Evolutionary conservation across 495 filamentous ascomycete genomes (phyloP), one percentile per base, ranked within the genome.

Genomic region (Emericellopsis terricola): DNA sequence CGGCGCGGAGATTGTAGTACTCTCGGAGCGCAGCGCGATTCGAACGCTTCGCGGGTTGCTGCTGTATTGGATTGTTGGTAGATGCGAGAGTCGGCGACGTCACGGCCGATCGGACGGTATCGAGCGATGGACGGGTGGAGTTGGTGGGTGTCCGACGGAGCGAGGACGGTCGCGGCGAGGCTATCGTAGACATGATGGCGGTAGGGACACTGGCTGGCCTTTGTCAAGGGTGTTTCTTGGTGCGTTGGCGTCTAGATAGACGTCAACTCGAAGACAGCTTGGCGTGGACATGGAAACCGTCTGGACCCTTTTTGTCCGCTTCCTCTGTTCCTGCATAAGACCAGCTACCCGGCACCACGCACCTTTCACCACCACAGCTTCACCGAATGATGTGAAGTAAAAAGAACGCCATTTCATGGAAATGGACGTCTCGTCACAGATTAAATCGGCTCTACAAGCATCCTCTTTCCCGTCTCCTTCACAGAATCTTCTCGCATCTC

Each of bases 11-110:
- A 43, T 82, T 81, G 56, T 96, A 97, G 62, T 94, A 96, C 44
- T 93, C 83, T 38, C 89, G 77, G 11, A 97, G 69, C 13, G 89
- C 89, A 24, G 79, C 68, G 42, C 87, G 78, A 43, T 61, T 67
- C 34, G 45, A 38, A 35, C 57, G 62, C 38, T 49, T 58, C 38
- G 57, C 50, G 24, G 59, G 55, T 36, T 51, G 61, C 33, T 52
- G 23, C 23, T 26, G 23, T 6, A 60, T 42, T 48, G 60, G 57
- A 54, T 67, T 64, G 6, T 26, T 6, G 23, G 23, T 26, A 15
- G 21, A 35, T 23, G 21, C 20, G 50, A 72, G 62, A n/a, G n/a
- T n/a, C n/a, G n/a, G n/a, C 43, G 70, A 53, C 38, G 53, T 45
- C 8, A 56, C 49, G 28, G 58, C 40, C 8, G 69, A 71, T 41